Base-by-base conservation (phyloP, 106 monocot species). In the Platanthera zijinensis region DNA sequence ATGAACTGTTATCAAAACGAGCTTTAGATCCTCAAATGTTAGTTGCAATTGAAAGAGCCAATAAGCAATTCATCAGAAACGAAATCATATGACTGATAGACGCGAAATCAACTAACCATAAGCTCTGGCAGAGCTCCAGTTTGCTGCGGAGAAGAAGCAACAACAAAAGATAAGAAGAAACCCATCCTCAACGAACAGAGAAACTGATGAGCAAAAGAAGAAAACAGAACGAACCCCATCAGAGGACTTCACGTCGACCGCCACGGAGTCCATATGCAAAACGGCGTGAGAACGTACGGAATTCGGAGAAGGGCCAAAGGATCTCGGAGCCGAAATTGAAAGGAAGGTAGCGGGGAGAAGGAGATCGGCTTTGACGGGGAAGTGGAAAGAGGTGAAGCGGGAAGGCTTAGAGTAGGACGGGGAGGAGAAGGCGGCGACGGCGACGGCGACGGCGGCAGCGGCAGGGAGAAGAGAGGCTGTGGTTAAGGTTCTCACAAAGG, bases 51-150 rank as follows among this genome's bases (percentile, higher is more conserved):
- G 32, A 28, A 66, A 66, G 3, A 32, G 3, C 1, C 66, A 66
- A 32, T 66, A 66, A 25, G 10, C 30, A 66, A 66, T 66, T 11
- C 7, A 39, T 66, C 30, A 17, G 70, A 8, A 48, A 48, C 14
- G 70, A 48, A 70, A n/a, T 48, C 30, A 18, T 28, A 14, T 6
- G 30, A 67, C 67, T 15, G 67, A 70, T 48, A 48, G 5, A 70
- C 9, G n/a, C 7, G 48, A 50, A 51, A 72, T 51, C n/a, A 51
- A 72, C 72, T 50, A 19, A 72, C 72, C 72, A 72, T 72, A 25
- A 72, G 21, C 72, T 50, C 72, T 14, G 72, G 72, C 19, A 72
- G 72, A 51, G 22, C 72, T 22, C 51, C 21, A 4, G 50, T 19
- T 51, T 72, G 72, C 72, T 72, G 72, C 51, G 21, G 48, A 50